Evolutionary conservation across 2,329 filamentous ascomycete species (phyloP).

Genomic region (Aspergillus sp.): DNA sequence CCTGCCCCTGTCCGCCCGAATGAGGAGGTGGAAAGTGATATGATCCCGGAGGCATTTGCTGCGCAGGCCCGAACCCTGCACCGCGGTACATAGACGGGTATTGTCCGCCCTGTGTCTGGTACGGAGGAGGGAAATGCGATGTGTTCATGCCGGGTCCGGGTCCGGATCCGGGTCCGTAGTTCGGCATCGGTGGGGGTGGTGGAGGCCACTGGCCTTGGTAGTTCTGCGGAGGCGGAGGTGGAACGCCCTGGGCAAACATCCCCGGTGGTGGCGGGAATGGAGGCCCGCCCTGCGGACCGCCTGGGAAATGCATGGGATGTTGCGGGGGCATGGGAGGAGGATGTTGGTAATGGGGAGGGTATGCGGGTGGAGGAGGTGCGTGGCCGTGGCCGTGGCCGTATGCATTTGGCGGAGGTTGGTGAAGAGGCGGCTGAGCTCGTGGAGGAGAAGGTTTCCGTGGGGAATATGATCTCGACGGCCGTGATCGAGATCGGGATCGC

Average conservation of each 20-base stretch:
- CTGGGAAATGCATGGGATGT: conserved; percentile 15
- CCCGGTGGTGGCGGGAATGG: conserved; percentile 9
- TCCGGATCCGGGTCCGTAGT: conserved; percentile 10
- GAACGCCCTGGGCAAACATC: conserved; percentile 10
- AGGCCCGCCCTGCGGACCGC: background rate
- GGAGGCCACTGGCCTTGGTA: conserved; percentile 39
- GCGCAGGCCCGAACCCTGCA: conserved; percentile 12
- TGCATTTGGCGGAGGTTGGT: conserved; percentile 5
- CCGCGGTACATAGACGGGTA: conserved; percentile 19
- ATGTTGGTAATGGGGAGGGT: background rate
- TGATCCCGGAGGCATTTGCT: conserved; percentile 31
- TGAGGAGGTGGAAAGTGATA: conserved; percentile 36
- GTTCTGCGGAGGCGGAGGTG: conserved; percentile 31
- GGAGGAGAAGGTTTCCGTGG: conserved; percentile 18
- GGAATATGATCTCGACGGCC: conserved; percentile 34
- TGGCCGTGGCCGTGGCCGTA: background rate
- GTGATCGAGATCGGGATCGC: conserved; percentile 27
- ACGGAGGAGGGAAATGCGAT: conserved; percentile 13
- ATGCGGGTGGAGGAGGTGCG: conserved; percentile 7
- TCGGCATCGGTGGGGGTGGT: conserved; percentile 31
- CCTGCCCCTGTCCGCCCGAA: conserved; percentile 24
- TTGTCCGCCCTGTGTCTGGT: conserved; percentile 23
- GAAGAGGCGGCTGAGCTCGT: conserved; percentile 33
- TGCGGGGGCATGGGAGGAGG: conserved; percentile 17
- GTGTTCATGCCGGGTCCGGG: background rate